phyloP scores from a whole-genome alignment of 129 eudicot species.

The Centella asiatica region DNA sequence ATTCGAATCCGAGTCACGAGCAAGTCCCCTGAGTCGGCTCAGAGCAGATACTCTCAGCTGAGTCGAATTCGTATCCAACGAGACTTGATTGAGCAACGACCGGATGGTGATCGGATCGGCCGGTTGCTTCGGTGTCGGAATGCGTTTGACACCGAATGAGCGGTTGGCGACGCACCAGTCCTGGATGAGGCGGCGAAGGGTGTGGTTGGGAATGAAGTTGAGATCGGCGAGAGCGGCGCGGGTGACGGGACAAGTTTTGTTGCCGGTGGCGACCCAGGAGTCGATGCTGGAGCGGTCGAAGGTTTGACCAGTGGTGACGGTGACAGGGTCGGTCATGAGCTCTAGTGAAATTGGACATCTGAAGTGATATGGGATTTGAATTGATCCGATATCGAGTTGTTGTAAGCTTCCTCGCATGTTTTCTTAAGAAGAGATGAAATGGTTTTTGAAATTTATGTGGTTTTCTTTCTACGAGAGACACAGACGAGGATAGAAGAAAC shows the following conservation, averaged over 20 bases:
- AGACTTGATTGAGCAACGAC: conserved; percentile 19
- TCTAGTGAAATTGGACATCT: conserved; percentile 42
- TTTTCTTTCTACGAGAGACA: too few relatives aligned
- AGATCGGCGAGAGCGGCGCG: conserved; percentile 29
- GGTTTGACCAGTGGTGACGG: conserved; percentile 41
- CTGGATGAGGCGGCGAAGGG: conserved; percentile 30
- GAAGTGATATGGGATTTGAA: conserved; percentile 30
- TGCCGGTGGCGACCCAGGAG: conserved; percentile 29
- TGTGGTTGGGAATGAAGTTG: conserved; percentile 29
- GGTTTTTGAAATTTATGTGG: too few relatives aligned
- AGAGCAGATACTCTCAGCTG: conserved; percentile 48
- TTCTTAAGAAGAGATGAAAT: too few relatives aligned
- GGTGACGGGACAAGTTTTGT: conserved; percentile 38
- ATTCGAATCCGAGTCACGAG: conserved; percentile 86
- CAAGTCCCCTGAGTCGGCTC: conserved; percentile 51
- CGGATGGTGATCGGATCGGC: conserved; percentile 2
- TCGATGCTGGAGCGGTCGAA: conserved; percentile 33
- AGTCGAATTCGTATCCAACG: conserved; percentile 30
- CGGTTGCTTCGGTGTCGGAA: too few relatives aligned
- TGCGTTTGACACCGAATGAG: too few relatives aligned
- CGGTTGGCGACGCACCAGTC: too few relatives aligned
- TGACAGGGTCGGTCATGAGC: conserved; percentile 38
- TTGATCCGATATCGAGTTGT: too few relatives aligned
- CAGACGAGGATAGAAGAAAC: too few relatives aligned
- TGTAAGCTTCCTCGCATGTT: too few relatives aligned